Evolutionary conservation across 2,329 filamentous ascomycete genomes (phyloP).

Genomic region (Alternaria angustiovoidea): DNA sequence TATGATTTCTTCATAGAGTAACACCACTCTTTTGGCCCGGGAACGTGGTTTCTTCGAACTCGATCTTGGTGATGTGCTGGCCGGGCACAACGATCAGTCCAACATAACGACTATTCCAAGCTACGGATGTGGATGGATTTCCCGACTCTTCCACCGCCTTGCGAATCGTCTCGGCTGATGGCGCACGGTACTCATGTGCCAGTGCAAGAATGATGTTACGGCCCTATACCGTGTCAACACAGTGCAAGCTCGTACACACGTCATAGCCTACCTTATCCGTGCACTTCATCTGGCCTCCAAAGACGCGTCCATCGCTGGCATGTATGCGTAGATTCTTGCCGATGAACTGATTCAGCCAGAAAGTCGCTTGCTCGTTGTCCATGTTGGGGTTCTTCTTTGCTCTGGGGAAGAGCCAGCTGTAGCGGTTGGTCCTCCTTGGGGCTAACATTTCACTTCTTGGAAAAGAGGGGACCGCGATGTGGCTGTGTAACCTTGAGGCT

Average conservation of each 20-base stretch:
- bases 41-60: constrained; percentile 72
- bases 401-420: constrained; percentile 32
- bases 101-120: constrained; percentile 86
- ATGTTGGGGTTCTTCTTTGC: constrained; percentile 43
- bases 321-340: constrained; percentile 81
- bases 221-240: constrained; percentile 64
- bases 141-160: constrained; percentile 42
- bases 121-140: constrained; percentile 62
- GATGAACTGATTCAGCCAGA: constrained; percentile 71
- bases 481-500: constrained; percentile 22
- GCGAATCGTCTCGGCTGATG: constrained; percentile 58
- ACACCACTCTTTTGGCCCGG: constrained; percentile 35
- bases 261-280: constrained; percentile 77
- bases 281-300: constrained; percentile 91
- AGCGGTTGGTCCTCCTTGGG: constrained; percentile 14
- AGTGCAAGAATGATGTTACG: constrained; percentile 85
- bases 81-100: constrained; percentile 91
- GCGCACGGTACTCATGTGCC: constrained; percentile 88
- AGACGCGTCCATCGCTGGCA: constrained; percentile 84
- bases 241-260: neutral
- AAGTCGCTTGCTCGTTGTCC: constrained; percentile 62
- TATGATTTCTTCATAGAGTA: constrained; percentile 23
- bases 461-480: constrained; percentile 23
- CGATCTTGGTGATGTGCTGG: constrained; percentile 83
- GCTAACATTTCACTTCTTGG: constrained; percentile 15